Percentiles rank a stretch among this genome's conserved stretches.
These are phyloP conservation scores for Vitis hybrid DNA, from an alignment of 177 flowering plant genomes.

Conservation along the genomic window DNA sequence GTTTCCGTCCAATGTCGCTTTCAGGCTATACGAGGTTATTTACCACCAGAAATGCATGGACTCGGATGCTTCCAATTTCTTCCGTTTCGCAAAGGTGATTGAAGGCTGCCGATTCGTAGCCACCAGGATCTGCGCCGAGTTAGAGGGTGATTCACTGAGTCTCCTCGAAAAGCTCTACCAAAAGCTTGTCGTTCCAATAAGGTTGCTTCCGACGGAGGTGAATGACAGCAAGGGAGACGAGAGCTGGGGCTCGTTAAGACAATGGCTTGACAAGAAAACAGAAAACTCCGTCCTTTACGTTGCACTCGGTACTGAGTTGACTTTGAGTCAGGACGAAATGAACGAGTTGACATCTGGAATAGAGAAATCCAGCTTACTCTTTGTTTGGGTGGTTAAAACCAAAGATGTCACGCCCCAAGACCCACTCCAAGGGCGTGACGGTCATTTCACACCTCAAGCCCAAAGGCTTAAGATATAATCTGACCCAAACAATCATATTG, in stretches of 20 bases:
- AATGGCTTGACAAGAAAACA: constrained; percentile 25
- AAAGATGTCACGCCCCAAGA: background rate
- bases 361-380: constrained; percentile 39
- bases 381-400: constrained; percentile 38
- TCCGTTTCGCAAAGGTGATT: background rate
- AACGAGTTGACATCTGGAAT: constrained; percentile 40
- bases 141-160: constrained; percentile 22
- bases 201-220: background rate
- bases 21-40: background rate
- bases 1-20: constrained; percentile 1
- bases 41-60: background rate
- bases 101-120: constrained; percentile 1
- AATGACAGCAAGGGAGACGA: background rate
- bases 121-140: constrained; percentile 13
- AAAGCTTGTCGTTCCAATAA: constrained; percentile 6
- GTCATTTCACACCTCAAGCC: too few species aligned
- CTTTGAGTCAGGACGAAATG: constrained; percentile 22
- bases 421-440: too few species aligned
- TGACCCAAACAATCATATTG: too few species aligned
- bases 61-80: background rate
- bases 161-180: constrained; percentile 19
- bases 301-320: constrained; percentile 34
- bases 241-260: background rate
- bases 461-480: too few species aligned
- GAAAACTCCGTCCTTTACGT: constrained; percentile 29